Evolutionary conservation across 148 eudicot genomes (phyloP), one percentile per base, ranked within the genome.

Genomic region (Camellia granthamiana): DNA sequence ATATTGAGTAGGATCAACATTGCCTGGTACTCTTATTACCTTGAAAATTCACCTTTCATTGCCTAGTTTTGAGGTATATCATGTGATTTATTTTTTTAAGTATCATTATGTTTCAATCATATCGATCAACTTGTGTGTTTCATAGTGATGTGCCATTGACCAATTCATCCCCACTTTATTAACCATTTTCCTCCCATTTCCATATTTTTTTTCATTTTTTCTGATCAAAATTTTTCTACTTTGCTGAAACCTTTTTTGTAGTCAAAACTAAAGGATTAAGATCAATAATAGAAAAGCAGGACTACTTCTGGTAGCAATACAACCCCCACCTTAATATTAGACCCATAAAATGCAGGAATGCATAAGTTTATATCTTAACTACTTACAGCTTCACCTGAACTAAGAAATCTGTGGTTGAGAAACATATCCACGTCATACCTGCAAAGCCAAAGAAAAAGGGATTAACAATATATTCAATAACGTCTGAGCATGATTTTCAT

Each of bases 401-500:
- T 78, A 70, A 84, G 80, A 82, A 82, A 83, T 88, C 94, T 90
- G 87, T 88, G 93, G 75, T 87, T 84, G 12, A 90, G 83, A 81
- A 92, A 92, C 84, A 84, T 85, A 10, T 92, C 94, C 54, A 95
- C 94, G 51, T 95, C 98, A 85, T 93, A 95, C 98, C 98, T 95
- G 90, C 62, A 79, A 54, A 81, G 51, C 49, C 63, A 80, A 74
- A 74, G 15, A 43, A n/a, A 56, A 63, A 38, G 65, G 63, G 10
- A 42, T 30, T 49, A 6, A 59, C 61, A 23, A 51, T 55, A 55
- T 6, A 54, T 16, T 7, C 21, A 58, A 18, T 58, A 38, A 64
- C 68, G 5, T 64, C 68, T 2, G 14, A 23, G 21, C 23, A 8
- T 62, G 3, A 21, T 19, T 47, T 47, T 51, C 56, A 71, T 47